Conservation (phyloP, 1,139 yeast genomes). For the Waltiozyma sp. region DNA sequence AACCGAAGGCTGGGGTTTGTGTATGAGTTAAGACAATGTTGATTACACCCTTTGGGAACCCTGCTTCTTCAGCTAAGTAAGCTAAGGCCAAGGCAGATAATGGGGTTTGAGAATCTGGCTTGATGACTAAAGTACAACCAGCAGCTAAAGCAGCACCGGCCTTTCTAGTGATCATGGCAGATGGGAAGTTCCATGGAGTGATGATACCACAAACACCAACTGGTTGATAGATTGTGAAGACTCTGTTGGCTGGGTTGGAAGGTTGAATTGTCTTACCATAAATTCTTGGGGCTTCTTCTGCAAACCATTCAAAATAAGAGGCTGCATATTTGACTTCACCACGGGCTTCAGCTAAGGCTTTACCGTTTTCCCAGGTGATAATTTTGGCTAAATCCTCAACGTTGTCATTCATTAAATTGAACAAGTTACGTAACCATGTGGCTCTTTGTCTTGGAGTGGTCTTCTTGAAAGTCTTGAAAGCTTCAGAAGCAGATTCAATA, state of each 20-base stretch:
- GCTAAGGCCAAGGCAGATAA: slow-evolving; percentile 76
- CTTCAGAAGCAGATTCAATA: slow-evolving; percentile 46
- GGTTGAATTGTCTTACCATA: slow-evolving; percentile 70
- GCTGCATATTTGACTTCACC: slow-evolving; percentile 77
- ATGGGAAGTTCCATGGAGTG: slow-evolving; percentile 96
- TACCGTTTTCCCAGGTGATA: slow-evolving; percentile 76
- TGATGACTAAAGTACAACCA: slow-evolving; percentile 83
- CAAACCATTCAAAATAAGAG: slow-evolving; percentile 75
- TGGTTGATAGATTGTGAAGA: slow-evolving; percentile 63
- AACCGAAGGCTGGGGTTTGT: slow-evolving; percentile 50
- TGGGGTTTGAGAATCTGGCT: slow-evolving; percentile 90
- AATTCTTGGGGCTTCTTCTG: slow-evolving; percentile 74
- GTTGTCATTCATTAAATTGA: slow-evolving; percentile 51
- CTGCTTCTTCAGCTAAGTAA: slow-evolving; percentile 62
- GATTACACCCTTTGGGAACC: slow-evolving; percentile 76
- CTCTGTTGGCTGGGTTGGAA: slow-evolving; percentile 42
- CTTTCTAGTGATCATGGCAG: slow-evolving; percentile 89
- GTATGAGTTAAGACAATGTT: slow-evolving; percentile 56
- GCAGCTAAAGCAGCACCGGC: slow-evolving; percentile 88
- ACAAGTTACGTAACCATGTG: slow-evolving; percentile 50
- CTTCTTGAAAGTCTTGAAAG: slow-evolving; percentile 48
- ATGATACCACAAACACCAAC: slow-evolving; percentile 85
- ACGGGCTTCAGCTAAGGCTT: slow-evolving; percentile 60
- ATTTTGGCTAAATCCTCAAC: slow-evolving; percentile 64
- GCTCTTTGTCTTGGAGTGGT: slow-evolving; percentile 60